Evolutionary conservation across 768 basidiomycete genomes (phyloP).

Genomic region (Mycena sanguinolenta): DNA sequence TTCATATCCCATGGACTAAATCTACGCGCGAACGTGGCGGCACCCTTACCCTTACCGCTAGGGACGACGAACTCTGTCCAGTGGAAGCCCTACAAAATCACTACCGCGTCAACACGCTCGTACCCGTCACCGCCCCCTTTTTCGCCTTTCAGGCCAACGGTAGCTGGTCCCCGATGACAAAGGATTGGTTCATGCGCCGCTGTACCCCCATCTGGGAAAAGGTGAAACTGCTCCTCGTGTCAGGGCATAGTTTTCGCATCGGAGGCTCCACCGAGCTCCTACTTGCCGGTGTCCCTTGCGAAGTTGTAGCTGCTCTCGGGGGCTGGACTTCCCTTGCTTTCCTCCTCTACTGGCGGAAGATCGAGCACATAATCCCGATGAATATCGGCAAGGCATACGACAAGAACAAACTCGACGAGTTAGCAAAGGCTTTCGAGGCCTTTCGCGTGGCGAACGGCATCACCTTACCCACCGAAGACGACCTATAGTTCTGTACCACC

Average conservation of each 20-base stretch:
- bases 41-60: slow-evolving; percentile 31
- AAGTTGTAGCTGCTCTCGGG: slow-evolving; percentile 45
- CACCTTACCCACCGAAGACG: no score
- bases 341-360: slow-evolving; percentile 47
- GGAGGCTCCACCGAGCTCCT: slow-evolving; percentile 50
- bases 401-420: no score
- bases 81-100: slow-evolving; percentile 37
- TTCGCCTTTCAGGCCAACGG: slow-evolving; percentile 19
- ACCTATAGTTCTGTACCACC: no score
- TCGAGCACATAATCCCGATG: no score
- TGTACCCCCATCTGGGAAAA: slow-evolving; percentile 33
- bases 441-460: no score
- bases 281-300: slow-evolving; percentile 44
- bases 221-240: slow-evolving; percentile 17
- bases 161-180: slow-evolving; percentile 19
- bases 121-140: slow-evolving; percentile 25
- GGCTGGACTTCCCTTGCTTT: slow-evolving; percentile 52
- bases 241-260: slow-evolving; percentile 52
- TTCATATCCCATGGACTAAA: slow-evolving; percentile 51
- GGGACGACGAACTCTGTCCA: slow-evolving; percentile 35
- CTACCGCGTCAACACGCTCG: slow-evolving; percentile 28
- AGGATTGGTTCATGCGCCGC: slow-evolving; percentile 25
- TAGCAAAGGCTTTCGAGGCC: no score
- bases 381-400: no score
- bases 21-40: slow-evolving; percentile 37